phyloP scores from a whole-genome alignment of 2,329 filamentous ascomycete species.

The Aspergillus persii region DNA sequence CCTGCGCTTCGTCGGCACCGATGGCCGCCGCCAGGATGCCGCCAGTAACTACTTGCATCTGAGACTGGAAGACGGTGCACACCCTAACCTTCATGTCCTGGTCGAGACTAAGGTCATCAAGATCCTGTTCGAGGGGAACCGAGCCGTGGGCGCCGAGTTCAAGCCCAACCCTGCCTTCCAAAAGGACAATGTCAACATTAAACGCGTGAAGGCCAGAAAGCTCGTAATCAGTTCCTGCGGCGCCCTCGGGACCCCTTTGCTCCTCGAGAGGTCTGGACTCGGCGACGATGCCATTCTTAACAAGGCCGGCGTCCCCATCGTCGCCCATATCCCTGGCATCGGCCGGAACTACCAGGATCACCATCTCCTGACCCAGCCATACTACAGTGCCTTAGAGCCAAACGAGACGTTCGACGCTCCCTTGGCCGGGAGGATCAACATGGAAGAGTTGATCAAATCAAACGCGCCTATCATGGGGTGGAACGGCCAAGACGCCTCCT shows the following conservation, averaged over 20 bases:
- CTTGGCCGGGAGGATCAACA: not conserved
- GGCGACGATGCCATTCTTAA: not conserved
- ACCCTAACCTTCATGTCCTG: conserved; percentile 2
- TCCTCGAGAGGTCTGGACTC: not conserved
- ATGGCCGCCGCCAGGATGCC: conserved; percentile 1
- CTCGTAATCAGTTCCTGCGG: not conserved
- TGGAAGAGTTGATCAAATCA: not conserved
- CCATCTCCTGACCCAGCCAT: conserved; percentile 1
- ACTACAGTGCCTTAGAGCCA: not conserved
- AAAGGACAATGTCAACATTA: not conserved
- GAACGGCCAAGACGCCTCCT: not conserved
- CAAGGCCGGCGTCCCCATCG: not conserved
- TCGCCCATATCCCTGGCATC: conserved; percentile 1
- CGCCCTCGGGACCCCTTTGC: not conserved
- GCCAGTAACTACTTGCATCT: conserved; percentile 4
- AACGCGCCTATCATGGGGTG: not conserved
- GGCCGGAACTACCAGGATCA: conserved; percentile 3
- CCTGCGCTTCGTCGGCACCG: not conserved
- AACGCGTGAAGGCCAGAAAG: not conserved
- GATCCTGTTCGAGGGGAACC: not conserved
- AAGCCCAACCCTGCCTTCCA: not conserved
- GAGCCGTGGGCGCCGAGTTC: conserved; percentile 1
- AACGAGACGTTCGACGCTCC: not conserved
- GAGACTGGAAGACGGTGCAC: not conserved
- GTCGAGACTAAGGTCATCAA: not conserved